These are phyloP conservation scores for Yarrowia sp. DNA, from an alignment of 805 yeast genomes.

Conservation along the genomic window DNA sequence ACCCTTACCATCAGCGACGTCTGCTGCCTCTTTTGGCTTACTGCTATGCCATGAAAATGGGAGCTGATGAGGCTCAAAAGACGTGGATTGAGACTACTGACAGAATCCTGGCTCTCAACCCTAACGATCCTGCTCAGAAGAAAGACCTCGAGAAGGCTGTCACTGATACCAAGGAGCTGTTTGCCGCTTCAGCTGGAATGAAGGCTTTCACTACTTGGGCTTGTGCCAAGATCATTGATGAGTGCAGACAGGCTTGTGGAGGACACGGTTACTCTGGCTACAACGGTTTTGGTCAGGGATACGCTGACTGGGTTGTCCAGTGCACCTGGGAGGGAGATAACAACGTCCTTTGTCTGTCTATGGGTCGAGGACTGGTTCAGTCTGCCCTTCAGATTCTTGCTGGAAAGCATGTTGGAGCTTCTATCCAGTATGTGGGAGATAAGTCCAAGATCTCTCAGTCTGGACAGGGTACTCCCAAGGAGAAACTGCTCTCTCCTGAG, in stretches of 20 bases:
- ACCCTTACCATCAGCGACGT: conserved; percentile 84
- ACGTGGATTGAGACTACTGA: conserved; percentile 45
- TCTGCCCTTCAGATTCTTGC: conserved; percentile 43
- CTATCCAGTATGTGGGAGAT: conserved; percentile 44
- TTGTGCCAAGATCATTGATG: conserved; percentile 74
- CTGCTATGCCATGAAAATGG: conserved; percentile 72
- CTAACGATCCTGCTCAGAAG: conserved; percentile 46
- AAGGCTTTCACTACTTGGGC: conserved; percentile 90
- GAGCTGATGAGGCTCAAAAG: conserved; percentile 58
- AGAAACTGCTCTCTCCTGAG: conserved; percentile 33
- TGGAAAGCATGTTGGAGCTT: conserved; percentile 48
- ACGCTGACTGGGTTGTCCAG: conserved; percentile 90
- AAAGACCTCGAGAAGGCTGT: conserved; percentile 50
- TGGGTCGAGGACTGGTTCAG: conserved; percentile 74
- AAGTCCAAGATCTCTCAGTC: conserved; percentile 6
- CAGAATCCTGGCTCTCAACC: conserved; percentile 45
- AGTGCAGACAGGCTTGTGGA: conserved; percentile 90
- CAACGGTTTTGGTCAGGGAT: conserved; percentile 84
- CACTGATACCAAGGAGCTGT: conserved; percentile 66
- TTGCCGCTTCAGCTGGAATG: conserved; percentile 80
- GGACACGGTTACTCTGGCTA: conserved; percentile 94
- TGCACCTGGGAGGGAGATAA: conserved; percentile 99
- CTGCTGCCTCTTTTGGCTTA: conserved; percentile 77
- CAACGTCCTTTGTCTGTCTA: conserved; percentile 74
- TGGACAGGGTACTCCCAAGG: conserved; percentile 29